A percentile compares a stretch with the other conserved stretches of the same genome.
phyloP scores from a whole-genome alignment of 108 stramenopile genomes.

The Cyclotella atomus region DNA sequence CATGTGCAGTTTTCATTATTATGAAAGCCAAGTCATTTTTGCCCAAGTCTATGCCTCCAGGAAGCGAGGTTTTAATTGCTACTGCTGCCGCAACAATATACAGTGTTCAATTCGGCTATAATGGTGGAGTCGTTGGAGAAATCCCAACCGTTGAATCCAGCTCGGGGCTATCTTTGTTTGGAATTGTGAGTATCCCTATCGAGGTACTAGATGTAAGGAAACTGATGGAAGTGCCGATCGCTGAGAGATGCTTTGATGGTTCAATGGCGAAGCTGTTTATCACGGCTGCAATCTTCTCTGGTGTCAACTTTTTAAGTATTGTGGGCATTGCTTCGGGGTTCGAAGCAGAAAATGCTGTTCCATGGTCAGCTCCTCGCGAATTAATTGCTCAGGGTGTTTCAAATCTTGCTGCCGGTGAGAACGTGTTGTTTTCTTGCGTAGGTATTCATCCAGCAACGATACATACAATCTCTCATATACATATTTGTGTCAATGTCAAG shows the following conservation, averaged over 20 bases:
- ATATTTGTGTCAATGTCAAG: too few species aligned
- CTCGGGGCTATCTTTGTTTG: constrained; percentile 65
- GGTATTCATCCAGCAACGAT: too few species aligned
- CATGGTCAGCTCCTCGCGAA: constrained; percentile 82
- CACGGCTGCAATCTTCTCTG: constrained; percentile 71
- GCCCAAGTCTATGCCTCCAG: constrained; percentile 70
- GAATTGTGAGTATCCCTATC: constrained; percentile 65
- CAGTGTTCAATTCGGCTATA: constrained; percentile 65
- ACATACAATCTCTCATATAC: background rate
- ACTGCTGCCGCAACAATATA: constrained; percentile 68
- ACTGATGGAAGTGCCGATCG: constrained; percentile 66
- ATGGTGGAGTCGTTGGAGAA: constrained; percentile 81
- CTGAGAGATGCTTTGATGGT: constrained; percentile 67
- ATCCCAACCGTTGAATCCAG: constrained; percentile 68
- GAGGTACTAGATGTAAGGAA: constrained; percentile 62
- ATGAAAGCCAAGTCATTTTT: constrained; percentile 68
- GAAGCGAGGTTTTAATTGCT: constrained; percentile 79
- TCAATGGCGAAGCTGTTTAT: constrained; percentile 55
- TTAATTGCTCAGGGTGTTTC: constrained; percentile 77
- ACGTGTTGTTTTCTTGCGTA: too few species aligned
- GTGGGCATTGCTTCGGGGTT: constrained; percentile 83
- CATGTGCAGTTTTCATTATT: constrained; percentile 67
- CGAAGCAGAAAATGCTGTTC: constrained; percentile 74
- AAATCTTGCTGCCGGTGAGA: constrained; percentile 65
- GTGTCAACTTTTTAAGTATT: constrained; percentile 80